Evolutionary conservation across 805 yeast species (phyloP).

Genomic region (Isabelozyma rhagii): DNA sequence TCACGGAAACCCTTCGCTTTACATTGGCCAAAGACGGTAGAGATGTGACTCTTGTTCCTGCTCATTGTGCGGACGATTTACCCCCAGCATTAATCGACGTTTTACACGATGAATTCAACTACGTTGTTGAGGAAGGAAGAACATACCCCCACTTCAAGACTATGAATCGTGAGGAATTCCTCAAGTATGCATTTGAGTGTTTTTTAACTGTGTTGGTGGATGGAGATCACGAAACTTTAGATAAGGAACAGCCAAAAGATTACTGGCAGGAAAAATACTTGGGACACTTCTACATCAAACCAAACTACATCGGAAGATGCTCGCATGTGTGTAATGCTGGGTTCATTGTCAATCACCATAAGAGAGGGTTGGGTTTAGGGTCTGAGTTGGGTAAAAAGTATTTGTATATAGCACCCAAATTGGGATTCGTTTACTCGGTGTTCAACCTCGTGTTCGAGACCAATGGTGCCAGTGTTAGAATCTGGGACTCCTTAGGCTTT

Average conservation of each 20-base stretch:
- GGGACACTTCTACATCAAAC: slow-evolving; percentile 80
- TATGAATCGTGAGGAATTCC: slow-evolving; percentile 47
- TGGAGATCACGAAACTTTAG: slow-evolving; percentile 18
- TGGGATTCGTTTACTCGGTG: slow-evolving; percentile 81
- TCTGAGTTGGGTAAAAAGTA: slow-evolving; percentile 65
- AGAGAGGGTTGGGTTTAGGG: slow-evolving; percentile 72
- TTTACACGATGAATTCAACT: slow-evolving; percentile 53
- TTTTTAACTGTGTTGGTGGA: slow-evolving; percentile 63
- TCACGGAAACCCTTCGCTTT: slow-evolving; percentile 38
- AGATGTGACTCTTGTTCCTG: slow-evolving; percentile 60
- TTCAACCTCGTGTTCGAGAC: slow-evolving; percentile 85
- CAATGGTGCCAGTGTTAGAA: slow-evolving; percentile 67
- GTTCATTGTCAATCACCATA: slow-evolving; percentile 59
- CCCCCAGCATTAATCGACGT: slow-evolving; percentile 49
- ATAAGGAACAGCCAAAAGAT: slow-evolving; percentile 4
- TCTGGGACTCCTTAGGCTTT: slow-evolving; percentile 85
- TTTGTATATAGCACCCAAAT: slow-evolving; percentile 65
- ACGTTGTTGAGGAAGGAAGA: slow-evolving; percentile 65
- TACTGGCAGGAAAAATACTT: slow-evolving; percentile 48
- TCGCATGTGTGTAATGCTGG: slow-evolving; percentile 89
- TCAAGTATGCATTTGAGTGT: slow-evolving; percentile 62
- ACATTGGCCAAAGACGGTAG: slow-evolving; percentile 40
- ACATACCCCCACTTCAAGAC: slow-evolving; percentile 65
- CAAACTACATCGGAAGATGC: slow-evolving; percentile 82
- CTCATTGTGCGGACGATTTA: slow-evolving; percentile 44